Conservation (phyloP, 345 rosid genomes). For the Geranium rotundifolium region DNA sequence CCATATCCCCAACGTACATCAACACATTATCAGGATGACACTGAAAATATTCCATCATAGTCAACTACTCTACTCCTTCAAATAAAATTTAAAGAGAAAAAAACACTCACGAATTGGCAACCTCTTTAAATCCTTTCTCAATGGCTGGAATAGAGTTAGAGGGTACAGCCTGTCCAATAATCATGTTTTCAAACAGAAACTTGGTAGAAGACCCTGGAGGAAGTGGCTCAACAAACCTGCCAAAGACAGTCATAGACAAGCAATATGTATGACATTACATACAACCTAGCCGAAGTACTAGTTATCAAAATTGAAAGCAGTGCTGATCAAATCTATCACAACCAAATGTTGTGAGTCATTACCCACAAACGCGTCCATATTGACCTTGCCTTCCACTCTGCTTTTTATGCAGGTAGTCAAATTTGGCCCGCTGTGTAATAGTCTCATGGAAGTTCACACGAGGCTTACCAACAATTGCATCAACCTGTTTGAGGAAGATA, state of each 20-base stretch:
- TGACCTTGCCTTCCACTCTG: conserved; percentile 99
- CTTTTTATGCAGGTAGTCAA: conserved; percentile 96
- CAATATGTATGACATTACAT: not conserved
- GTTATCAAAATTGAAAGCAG: not conserved
- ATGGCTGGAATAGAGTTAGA: conserved; percentile 90
- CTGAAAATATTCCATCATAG: not conserved
- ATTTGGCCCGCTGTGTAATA: conserved; percentile 73
- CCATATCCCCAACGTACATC: not conserved
- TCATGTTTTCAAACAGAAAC: conserved; percentile 88
- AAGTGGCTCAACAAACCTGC: conserved; percentile 80
- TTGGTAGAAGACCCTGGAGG: conserved; percentile 49
- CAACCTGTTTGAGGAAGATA: conserved; percentile 44
- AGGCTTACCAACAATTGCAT: conserved; percentile 95
- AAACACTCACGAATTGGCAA: conserved; percentile 82
- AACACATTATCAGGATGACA: too few relatives aligned
- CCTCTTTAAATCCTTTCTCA: conserved; percentile 97
- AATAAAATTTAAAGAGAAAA: not conserved
- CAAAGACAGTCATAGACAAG: conserved; percentile 8
- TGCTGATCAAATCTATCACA: not conserved
- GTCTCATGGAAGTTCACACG: conserved; percentile 97
- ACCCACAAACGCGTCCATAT: conserved; percentile 90
- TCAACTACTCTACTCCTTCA: not conserved
- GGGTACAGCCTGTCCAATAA: conserved; percentile 94
- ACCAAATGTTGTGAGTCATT: conserved; percentile 13
- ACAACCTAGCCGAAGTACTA: not conserved